These are phyloP conservation scores for Rhododendron williamsianum DNA, from an alignment of 148 eudicot species.

Conservation along the genomic window DNA sequence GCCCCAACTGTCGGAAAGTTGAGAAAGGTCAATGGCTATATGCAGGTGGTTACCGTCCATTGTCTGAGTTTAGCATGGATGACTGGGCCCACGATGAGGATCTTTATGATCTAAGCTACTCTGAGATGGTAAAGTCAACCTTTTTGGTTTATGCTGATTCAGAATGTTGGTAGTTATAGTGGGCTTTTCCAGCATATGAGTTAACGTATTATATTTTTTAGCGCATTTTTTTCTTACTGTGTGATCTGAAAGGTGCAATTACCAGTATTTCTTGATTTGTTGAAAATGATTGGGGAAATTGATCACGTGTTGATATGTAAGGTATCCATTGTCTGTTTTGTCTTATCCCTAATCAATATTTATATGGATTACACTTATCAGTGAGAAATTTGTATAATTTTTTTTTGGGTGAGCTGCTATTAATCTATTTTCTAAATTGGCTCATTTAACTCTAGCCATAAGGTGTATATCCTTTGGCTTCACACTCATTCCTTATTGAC, in stretches of 20 bases:
- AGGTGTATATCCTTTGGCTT: not conserved
- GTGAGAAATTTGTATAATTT: not conserved
- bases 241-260: not conserved
- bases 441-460: not conserved
- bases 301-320: not conserved
- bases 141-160: not conserved
- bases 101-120: conserved; percentile 72
- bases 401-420: not conserved
- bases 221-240: not conserved
- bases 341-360: not conserved
- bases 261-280: not conserved
- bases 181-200: not conserved
- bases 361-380: not conserved
- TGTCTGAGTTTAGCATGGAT: conserved; percentile 61
- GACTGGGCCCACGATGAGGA: conserved; percentile 94
- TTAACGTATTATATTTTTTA: not conserved
- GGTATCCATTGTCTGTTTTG: not conserved
- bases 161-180: not conserved
- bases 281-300: not conserved
- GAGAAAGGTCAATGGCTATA: conserved; percentile 99
- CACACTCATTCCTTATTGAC: not conserved
- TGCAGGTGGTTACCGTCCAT: conserved; percentile 66
- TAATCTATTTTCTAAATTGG: not conserved
- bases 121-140: conserved; percentile 60
- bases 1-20: conserved; percentile 95